Evolutionary conservation across 177 flowering plant genomes (phyloP).

Genomic region (Vitis hybrid): DNA sequence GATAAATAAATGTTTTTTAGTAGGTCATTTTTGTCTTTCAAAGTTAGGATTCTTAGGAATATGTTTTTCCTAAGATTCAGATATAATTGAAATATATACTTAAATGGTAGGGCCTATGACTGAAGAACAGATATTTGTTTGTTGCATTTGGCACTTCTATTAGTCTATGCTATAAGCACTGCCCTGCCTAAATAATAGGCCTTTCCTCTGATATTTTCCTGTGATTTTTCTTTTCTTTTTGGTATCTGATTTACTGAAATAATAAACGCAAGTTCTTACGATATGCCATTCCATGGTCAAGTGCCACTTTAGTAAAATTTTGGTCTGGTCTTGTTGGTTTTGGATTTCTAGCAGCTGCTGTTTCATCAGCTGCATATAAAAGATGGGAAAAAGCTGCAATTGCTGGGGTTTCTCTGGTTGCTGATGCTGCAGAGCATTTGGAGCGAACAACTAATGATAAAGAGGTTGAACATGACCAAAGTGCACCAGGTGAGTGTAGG

Average conservation of each 20-base stretch:
- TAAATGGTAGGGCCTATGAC: background rate
- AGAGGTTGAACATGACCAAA: conserved; percentile 39
- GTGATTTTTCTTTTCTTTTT: background rate
- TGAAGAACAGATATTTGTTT: background rate
- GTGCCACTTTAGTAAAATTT: background rate
- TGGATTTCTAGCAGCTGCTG: conserved; percentile 30
- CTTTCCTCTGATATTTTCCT: background rate
- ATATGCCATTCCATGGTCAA: background rate
- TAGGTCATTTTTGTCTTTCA: no score
- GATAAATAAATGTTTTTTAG: no score
- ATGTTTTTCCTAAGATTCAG: no score
- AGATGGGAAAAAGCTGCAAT: conserved; percentile 98
- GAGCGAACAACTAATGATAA: conserved; percentile 54
- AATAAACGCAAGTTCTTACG: background rate
- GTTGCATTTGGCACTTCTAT: background rate
- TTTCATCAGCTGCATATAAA: conserved; percentile 69
- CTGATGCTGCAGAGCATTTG: conserved; percentile 99
- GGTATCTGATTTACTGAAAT: background rate
- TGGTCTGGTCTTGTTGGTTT: background rate
- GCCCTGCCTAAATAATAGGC: background rate
- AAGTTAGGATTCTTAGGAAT: no score
- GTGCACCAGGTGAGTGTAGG: conserved; percentile 19
- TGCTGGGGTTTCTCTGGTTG: conserved; percentile 95
- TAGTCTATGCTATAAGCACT: background rate
- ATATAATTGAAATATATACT: no score